These are phyloP conservation scores for Chaetomium cochliodes DNA, from an alignment of 495 filamentous ascomycete species.

Conservation along the genomic window DNA sequence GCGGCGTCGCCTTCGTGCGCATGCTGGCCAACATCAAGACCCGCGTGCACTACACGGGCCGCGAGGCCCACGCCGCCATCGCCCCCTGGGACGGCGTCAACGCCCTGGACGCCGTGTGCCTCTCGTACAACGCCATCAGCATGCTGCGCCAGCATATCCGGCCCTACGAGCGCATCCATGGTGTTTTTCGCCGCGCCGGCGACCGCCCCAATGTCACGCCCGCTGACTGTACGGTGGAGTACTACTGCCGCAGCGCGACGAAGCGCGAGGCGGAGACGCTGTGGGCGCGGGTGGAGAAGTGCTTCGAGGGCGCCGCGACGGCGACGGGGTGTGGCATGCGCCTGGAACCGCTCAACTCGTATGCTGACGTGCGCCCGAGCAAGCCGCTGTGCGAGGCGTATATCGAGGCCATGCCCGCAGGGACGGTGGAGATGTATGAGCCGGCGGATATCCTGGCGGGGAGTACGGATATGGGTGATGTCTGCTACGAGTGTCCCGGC, in stretches of 20 bases:
- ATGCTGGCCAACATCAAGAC: constrained; percentile 57
- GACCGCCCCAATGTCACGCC: constrained; percentile 52
- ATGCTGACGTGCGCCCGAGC: constrained; percentile 54
- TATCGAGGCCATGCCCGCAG: constrained; percentile 48
- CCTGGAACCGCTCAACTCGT: constrained; percentile 49
- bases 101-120: constrained; percentile 60
- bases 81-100: constrained; percentile 67
- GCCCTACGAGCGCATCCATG: constrained; percentile 38
- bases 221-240: constrained; percentile 52
- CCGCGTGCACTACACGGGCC: constrained; percentile 45
- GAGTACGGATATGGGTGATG: constrained; percentile 54
- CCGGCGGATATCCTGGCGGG: constrained; percentile 44
- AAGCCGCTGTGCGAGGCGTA: constrained; percentile 51
- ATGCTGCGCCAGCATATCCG: constrained; percentile 62
- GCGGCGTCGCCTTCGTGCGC: constrained; percentile 42
- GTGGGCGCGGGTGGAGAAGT: constrained; percentile 51
- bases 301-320: constrained; percentile 56
- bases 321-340: constrained; percentile 57
- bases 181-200: constrained; percentile 32
- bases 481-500: constrained; percentile 55
- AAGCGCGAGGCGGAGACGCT: constrained; percentile 44
- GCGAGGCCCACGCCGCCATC: constrained; percentile 56
- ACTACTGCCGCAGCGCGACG: constrained; percentile 54
- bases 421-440: constrained; percentile 41
- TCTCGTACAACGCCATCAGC: constrained; percentile 61